Evolutionary conservation across 2,329 filamentous ascomycete species (phyloP).

Genomic region (Penicillium sp.): DNA sequence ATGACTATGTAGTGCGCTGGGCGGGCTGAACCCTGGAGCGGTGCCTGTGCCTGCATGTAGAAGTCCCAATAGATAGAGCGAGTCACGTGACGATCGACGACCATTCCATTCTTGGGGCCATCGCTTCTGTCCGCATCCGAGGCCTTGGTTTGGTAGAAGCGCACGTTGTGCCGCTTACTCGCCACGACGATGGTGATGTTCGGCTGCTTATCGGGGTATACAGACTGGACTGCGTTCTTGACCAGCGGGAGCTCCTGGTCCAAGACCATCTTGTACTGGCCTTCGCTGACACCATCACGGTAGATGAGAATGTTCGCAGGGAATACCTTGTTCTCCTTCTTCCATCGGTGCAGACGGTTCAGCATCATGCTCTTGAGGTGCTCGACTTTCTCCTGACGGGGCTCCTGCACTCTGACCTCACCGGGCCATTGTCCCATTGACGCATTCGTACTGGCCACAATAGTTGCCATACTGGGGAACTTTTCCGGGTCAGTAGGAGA

Average conservation of each 20-base stretch:
- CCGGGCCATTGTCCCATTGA: constrained; percentile 72
- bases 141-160: constrained; percentile 66
- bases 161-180: constrained; percentile 80
- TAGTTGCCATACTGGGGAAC: constrained; percentile 69
- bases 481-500: constrained; percentile 55
- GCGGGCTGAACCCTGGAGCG: constrained; percentile 73
- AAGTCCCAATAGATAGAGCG: constrained; percentile 72
- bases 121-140: constrained; percentile 29
- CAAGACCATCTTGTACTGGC: constrained; percentile 67
- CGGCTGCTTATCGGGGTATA: constrained; percentile 55
- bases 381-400: constrained; percentile 63
- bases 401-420: constrained; percentile 50
- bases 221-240: constrained; percentile 54
- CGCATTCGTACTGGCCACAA: constrained; percentile 69
- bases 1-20: constrained; percentile 75
- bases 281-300: constrained; percentile 82
- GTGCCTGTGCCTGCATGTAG: constrained; percentile 72
- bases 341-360: constrained; percentile 62
- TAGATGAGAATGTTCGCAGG: constrained; percentile 76
- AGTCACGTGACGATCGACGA: constrained; percentile 78
- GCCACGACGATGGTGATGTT: constrained; percentile 69
- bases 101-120: constrained; percentile 58
- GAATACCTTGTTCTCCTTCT: constrained; percentile 50
- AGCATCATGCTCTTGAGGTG: constrained; percentile 57
- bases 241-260: constrained; percentile 54